phyloP scores from a whole-genome alignment of 208 protist species.

The Strigomonas galati region DNA sequence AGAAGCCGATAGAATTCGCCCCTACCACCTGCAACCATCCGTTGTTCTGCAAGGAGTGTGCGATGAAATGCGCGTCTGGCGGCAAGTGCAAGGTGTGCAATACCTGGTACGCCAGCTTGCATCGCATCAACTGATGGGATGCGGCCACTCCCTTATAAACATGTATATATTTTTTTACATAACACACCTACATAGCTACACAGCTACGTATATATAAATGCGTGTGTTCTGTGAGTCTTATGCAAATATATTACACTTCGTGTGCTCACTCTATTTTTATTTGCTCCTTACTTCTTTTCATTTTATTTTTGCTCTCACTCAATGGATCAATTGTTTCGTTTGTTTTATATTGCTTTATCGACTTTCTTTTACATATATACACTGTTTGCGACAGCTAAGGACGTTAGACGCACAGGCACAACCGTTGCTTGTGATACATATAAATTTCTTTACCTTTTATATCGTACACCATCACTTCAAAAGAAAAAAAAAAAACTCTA shows the following conservation, averaged over 20 bases:
- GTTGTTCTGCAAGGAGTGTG: conserved; percentile 78
- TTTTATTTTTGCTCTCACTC: neutral
- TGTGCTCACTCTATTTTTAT: neutral
- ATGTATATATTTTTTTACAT: conserved; percentile 1
- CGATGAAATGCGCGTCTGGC: conserved; percentile 89
- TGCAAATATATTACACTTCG: conserved; percentile 5
- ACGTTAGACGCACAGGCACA: neutral
- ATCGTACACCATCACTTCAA: neutral
- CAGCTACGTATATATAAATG: conserved; percentile 1
- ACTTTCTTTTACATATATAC: neutral
- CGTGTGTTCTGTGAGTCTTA: conserved; percentile 4
- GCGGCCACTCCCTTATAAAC: neutral
- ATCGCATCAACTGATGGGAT: conserved; percentile 16
- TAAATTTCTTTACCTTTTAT: neutral
- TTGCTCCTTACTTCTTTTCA: conserved; percentile 12
- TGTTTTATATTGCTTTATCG: neutral
- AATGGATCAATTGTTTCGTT: neutral
- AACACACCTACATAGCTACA: neutral
- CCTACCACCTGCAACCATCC: conserved; percentile 68
- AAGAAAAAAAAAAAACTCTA: conserved; percentile 10
- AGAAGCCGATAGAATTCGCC: conserved; percentile 52
- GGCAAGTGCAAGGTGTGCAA: conserved; percentile 84
- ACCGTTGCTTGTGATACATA: neutral
- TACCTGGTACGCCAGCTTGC: conserved; percentile 60
- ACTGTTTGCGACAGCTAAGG: neutral